Evolutionary conservation across 2,329 filamentous ascomycete genomes (phyloP).

Genomic region (Intubia oerlemansii): DNA sequence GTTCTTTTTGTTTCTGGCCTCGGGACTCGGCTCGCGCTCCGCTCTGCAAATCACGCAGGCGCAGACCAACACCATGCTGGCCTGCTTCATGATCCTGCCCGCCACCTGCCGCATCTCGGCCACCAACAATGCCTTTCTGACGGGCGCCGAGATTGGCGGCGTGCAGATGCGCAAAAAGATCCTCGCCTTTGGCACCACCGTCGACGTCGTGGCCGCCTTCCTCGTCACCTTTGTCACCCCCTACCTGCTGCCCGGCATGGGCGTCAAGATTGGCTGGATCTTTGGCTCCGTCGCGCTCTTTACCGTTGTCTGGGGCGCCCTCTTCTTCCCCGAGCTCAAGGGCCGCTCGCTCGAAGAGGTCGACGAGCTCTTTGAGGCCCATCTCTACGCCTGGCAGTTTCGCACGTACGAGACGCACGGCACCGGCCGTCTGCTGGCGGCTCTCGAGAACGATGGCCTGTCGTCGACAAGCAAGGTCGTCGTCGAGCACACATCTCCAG

Average conservation of each 20-base stretch:
- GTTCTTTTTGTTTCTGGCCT: slow-evolving; percentile 5
- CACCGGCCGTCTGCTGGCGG: slow-evolving; percentile 3
- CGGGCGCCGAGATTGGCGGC: slow-evolving; percentile 5
- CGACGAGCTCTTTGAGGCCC: slow-evolving; percentile 5
- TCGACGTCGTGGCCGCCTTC: slow-evolving; percentile 3
- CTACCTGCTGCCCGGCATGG: slow-evolving; percentile 5
- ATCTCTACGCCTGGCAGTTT: slow-evolving; percentile 4
- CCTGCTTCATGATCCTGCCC: slow-evolving; percentile 5
- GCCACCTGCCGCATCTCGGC: slow-evolving; percentile 5
- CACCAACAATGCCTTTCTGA: slow-evolving; percentile 4
- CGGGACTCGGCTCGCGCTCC: slow-evolving; percentile 1
- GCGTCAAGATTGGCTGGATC: slow-evolving; percentile 6
- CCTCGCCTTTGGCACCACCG: slow-evolving; percentile 3
- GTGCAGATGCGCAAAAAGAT: slow-evolving; percentile 6
- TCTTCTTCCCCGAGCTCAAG: slow-evolving; percentile 6
- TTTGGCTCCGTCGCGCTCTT: slow-evolving; percentile 5
- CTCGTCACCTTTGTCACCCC: slow-evolving; percentile 5
- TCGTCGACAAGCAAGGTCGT: too few species aligned
- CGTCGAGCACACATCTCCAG: too few species aligned
- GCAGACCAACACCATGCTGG: slow-evolving; percentile 5
- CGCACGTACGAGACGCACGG: slow-evolving; percentile 4
- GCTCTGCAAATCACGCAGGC: slow-evolving; percentile 1
- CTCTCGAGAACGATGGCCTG: slow-evolving; percentile 4
- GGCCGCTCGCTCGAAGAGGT: slow-evolving; percentile 5
- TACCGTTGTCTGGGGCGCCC: slow-evolving; percentile 4